These are phyloP conservation scores for Solanum tarapatanum DNA, from an alignment of 257 asterid genomes.

Conservation along the genomic window DNA sequence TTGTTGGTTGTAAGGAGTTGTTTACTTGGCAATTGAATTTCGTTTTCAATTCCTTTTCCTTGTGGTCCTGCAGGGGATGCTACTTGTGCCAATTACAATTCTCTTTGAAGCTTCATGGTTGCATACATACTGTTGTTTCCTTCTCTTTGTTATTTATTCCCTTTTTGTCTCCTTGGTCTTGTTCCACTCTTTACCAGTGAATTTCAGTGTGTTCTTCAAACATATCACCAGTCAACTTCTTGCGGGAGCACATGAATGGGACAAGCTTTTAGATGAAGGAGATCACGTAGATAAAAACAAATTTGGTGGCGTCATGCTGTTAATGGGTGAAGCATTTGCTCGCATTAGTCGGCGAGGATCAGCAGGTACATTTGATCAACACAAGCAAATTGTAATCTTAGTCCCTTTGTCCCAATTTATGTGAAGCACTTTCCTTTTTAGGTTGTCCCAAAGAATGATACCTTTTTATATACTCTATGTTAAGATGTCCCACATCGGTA, in stretches of 20 bases:
- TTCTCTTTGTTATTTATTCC: neutral
- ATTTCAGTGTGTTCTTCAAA: conserved; percentile 61
- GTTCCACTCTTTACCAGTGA: conserved; percentile 26
- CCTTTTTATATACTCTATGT: neutral
- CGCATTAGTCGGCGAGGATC: conserved; percentile 93
- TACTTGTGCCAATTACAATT: neutral
- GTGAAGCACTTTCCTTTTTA: neutral
- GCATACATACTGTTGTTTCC: neutral
- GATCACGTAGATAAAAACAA: conserved; percentile 13
- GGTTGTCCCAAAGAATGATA: neutral
- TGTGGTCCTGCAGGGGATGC: neutral
- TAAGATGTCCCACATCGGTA: no score
- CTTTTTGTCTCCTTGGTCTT: conserved; percentile 4
- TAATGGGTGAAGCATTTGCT: conserved; percentile 64
- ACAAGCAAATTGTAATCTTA: neutral
- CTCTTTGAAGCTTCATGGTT: neutral
- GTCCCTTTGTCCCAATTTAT: neutral
- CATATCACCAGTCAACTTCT: conserved; percentile 61
- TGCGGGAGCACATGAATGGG: conserved; percentile 58
- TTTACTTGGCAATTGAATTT: neutral
- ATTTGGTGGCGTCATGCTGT: conserved; percentile 27
- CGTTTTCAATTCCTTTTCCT: neutral
- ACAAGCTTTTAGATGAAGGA: conserved; percentile 28
- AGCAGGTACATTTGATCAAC: conserved; percentile 40
- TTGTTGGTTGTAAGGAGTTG: neutral